phyloP scores from a whole-genome alignment of 2,329 filamentous ascomycete genomes.

The Claviceps monticola region DNA sequence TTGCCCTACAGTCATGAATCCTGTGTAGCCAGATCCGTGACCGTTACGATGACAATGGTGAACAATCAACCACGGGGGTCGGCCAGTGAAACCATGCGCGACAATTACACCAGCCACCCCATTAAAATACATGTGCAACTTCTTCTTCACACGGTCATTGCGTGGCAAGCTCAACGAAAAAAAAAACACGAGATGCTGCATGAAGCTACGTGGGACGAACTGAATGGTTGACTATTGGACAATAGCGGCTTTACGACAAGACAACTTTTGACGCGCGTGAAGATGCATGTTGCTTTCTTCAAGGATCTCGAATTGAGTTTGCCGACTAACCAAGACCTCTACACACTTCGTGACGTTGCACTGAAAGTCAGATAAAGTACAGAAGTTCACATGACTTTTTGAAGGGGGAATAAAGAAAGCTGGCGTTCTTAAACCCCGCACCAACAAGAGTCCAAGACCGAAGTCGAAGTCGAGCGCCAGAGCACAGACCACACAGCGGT shows the following conservation, averaged over 20 bases:
- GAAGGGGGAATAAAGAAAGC: no score
- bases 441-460: not conserved
- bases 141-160: not conserved
- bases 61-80: no score
- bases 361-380: no score
- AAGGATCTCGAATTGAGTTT: no score
- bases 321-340: no score
- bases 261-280: not conserved
- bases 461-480: not conserved
- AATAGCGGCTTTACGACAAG: not conserved
- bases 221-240: not conserved
- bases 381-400: no score
- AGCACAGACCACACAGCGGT: not conserved
- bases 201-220: not conserved
- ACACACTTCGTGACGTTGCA: no score
- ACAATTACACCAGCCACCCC: not conserved
- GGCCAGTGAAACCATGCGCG: not conserved
- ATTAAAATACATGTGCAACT: not conserved
- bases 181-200: slow-evolving; percentile 1
- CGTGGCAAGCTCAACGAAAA: not conserved
- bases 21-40: no score
- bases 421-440: not conserved
- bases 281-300: not conserved
- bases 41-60: not conserved
- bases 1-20: no score